Base-by-base conservation (phyloP, 2,329 filamentous ascomycete species). In the Orbilia ellipsospora region DNA sequence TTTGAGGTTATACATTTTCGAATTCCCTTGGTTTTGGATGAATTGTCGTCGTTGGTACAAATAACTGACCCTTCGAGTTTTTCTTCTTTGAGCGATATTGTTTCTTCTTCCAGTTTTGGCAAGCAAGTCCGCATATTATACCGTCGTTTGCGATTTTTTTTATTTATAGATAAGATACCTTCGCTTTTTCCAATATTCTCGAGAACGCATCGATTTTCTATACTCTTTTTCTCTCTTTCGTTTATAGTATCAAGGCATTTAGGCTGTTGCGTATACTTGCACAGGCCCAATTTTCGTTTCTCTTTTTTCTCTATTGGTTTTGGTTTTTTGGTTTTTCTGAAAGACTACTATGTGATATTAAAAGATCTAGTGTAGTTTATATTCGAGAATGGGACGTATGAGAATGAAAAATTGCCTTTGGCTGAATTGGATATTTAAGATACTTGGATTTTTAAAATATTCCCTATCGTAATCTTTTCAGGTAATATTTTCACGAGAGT, bases 91-190 rank as follows among this genome's bases (percentile, higher is more conserved):
- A 57, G 52, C 52, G 26, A 61, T 40, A 69, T 61, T 15, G 4
- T n/a, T 10, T 44, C 20, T 31, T 61, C 28, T 61, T 12, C 44
- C n/a, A 26, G 6, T 10, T 31, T 28, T 36, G 31, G 31, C 31
- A 36, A 36, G 31, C 31, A 36, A 36, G 31, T 36, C 31, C 3
- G 31, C 31, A 36, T 10, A 28, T 13, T 15, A 48, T 59, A 6
- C 12, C 15, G 52, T 45, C 51, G 26, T 16, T 8, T 28, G 52
- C 45, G 48, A 13, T 50, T 1, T 23, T 54, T 15, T 51, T 51
- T 70, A 57, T 51, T 63, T 63, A 70, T 70, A 70, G 66, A 70
- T 56, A 50, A 70, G 66, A 70, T 70, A 70, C 66, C 66, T 70
- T 70, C 66, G 57, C 26, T 69, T 69, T 28, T 40, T 56, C 8